Conservation (phyloP, 73 alveolate species). For the Effrenium voratum region DNA sequence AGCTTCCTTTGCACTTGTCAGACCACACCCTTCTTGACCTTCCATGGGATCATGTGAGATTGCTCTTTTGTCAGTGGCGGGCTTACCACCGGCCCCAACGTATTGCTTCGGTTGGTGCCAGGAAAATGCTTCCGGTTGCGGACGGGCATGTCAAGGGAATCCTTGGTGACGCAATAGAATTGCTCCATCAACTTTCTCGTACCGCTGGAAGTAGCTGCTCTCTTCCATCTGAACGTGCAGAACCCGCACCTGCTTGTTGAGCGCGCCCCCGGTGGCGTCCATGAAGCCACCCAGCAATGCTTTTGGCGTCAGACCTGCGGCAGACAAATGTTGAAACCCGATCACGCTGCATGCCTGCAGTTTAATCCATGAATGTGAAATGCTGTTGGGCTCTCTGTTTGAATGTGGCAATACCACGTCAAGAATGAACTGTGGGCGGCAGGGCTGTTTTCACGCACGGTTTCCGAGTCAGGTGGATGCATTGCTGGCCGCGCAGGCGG, state of each 20-base stretch:
- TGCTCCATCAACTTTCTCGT: not conserved
- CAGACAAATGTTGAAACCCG: too few species aligned
- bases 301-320: not conserved
- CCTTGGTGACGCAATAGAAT: not conserved
- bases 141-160: not conserved
- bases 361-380: too few species aligned
- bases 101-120: not conserved
- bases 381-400: too few species aligned
- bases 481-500: too few species aligned
- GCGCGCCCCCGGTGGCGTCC: conserved; percentile 93
- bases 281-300: not conserved
- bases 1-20: not conserved
- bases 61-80: not conserved
- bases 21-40: not conserved
- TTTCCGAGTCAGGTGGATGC: too few species aligned
- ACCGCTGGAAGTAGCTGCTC: conserved; percentile 68
- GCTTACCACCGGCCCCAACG: not conserved
- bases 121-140: not conserved
- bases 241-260: conserved; percentile 91
- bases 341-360: too few species aligned
- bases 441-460: too few species aligned
- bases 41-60: not conserved
- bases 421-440: too few species aligned
- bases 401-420: too few species aligned
- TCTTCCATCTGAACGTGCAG: conserved; percentile 96